Percentiles rank a stretch among this genome's conserved stretches.
These are phyloP conservation scores for Oehlia diaphana DNA, from an alignment of 192 early-diverging fungal genomes.

Conservation along the genomic window DNA sequence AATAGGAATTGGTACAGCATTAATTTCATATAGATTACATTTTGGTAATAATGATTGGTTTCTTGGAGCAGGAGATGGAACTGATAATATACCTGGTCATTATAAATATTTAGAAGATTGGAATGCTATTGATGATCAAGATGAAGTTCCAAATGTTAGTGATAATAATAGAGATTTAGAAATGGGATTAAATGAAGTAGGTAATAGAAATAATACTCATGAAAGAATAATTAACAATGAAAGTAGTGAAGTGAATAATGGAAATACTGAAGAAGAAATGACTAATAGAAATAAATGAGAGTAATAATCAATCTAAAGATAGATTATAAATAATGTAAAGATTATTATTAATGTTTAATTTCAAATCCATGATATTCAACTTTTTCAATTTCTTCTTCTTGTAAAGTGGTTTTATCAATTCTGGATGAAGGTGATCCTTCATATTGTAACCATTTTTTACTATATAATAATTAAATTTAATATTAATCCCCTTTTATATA, in stretches of 20 bases:
- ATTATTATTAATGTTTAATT: not conserved
- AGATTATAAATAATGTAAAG: too few species aligned
- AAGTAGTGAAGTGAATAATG: not conserved
- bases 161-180: not conserved
- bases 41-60: constrained; percentile 25
- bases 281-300: not conserved
- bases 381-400: not conserved
- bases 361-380: not conserved
- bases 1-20: constrained; percentile 21
- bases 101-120: constrained; percentile 22
- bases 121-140: not conserved
- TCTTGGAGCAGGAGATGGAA: constrained; percentile 12
- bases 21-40: constrained; percentile 26
- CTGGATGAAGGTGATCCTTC: constrained; percentile 4
- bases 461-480: too few species aligned
- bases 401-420: constrained; percentile 1
- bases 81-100: constrained; percentile 21
- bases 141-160: not conserved
- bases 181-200: not conserved
- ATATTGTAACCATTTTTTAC: constrained; percentile 10
- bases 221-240: not conserved
- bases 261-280: not conserved
- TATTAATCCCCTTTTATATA: too few species aligned
- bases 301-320: not conserved
- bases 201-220: not conserved